These are phyloP conservation scores for Saccharomycopsis guyanensis DNA, from an alignment of 805 yeast species.

Conservation along the genomic window DNA sequence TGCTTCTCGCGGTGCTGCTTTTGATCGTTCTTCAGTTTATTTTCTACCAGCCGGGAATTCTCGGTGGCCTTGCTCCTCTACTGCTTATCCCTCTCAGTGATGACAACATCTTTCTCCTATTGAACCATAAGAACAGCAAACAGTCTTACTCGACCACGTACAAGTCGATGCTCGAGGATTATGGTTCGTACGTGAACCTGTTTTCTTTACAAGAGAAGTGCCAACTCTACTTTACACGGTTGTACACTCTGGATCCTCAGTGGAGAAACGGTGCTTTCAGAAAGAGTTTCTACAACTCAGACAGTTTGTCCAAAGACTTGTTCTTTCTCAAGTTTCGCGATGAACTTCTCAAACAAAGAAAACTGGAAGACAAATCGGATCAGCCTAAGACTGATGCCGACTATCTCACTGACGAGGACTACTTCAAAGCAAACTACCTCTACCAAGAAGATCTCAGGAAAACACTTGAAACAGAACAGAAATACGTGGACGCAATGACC, in stretches of 20 bases:
- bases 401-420: constrained; percentile 20
- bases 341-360: constrained; percentile 7
- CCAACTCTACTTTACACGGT: constrained; percentile 26
- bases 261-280: constrained; percentile 24
- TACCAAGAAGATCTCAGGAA: constrained; percentile 22
- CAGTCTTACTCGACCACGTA: constrained; percentile 12
- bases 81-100: background rate
- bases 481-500: constrained; percentile 24
- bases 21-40: background rate
- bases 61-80: background rate
- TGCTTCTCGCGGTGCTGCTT: background rate
- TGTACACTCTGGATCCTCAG: constrained; percentile 21
- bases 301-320: constrained; percentile 23
- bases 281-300: constrained; percentile 21
- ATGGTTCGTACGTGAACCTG: constrained; percentile 3
- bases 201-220: constrained; percentile 25
- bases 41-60: background rate
- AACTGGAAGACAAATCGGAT: constrained; percentile 9
- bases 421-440: constrained; percentile 18
- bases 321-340: constrained; percentile 21
- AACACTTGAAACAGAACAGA: constrained; percentile 23
- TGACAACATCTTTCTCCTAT: background rate
- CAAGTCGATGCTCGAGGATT: constrained; percentile 7
- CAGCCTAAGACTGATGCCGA: constrained; percentile 16
- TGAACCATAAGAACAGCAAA: constrained; percentile 7